Percentiles rank a stretch among this genome's conserved stretches.
Conservation (phyloP, 2,329 filamentous ascomycete genomes). For the Aspergillus oerlinghausenensis region DNA sequence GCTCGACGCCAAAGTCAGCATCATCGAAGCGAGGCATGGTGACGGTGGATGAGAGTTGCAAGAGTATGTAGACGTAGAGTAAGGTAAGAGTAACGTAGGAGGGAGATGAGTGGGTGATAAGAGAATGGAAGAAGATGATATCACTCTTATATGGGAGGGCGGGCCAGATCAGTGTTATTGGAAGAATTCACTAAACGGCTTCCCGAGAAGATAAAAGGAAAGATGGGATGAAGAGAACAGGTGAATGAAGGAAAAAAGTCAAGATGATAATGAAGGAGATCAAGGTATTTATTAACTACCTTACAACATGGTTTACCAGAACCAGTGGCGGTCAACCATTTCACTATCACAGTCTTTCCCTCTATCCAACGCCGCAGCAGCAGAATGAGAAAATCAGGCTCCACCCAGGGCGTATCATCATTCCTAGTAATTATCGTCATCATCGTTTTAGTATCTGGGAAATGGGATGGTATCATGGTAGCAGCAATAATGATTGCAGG, state of each 20-base stretch:
- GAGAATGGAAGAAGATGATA: conserved; percentile 9
- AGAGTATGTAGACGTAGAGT: too few relatives aligned
- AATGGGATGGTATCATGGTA: neutral
- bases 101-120: neutral
- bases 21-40: conserved; percentile 60
- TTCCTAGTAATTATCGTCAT: conserved; percentile 40
- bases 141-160: conserved; percentile 6
- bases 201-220: neutral
- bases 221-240: neutral
- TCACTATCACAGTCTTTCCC: neutral
- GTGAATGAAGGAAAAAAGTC: conserved; percentile 3
- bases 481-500: conserved; percentile 1
- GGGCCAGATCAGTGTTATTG: neutral
- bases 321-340: conserved; percentile 14
- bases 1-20: conserved; percentile 47
- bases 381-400: conserved; percentile 11
- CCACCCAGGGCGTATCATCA: conserved; percentile 27
- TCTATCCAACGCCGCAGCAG: neutral
- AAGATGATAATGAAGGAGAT: conserved; percentile 5
- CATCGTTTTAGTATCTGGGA: conserved; percentile 9
- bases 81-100: neutral
- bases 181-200: neutral
- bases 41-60: conserved; percentile 11
- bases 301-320: conserved; percentile 3
- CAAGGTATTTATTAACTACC: conserved; percentile 1